phyloP scores from a whole-genome alignment of 225 moss, liverwort and hornwort genomes.

The Climacium dendroides region DNA sequence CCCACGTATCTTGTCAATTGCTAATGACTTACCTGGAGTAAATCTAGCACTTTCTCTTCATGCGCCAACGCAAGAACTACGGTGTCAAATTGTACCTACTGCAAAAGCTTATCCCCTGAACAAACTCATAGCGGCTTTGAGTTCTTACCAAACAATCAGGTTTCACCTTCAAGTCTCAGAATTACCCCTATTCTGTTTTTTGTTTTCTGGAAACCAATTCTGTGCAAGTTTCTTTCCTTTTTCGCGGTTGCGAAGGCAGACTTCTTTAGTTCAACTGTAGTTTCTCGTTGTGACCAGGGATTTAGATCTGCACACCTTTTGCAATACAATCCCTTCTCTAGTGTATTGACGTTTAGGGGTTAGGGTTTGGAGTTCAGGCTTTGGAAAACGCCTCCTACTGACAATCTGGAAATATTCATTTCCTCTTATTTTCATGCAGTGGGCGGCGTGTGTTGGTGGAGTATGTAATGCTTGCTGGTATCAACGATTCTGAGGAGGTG shows the following conservation, averaged over 20 bases:
- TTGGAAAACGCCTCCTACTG: neutral
- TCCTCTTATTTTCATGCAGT: slow-evolving; percentile 21
- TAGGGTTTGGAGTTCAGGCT: neutral
- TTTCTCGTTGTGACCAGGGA: neutral
- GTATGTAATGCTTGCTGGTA: slow-evolving; percentile 89
- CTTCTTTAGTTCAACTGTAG: neutral
- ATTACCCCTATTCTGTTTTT: neutral
- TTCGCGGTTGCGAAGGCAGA: neutral
- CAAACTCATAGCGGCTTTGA: slow-evolving; percentile 68
- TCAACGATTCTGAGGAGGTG: slow-evolving; percentile 79
- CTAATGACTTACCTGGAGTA: slow-evolving; percentile 79
- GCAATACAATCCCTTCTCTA: neutral
- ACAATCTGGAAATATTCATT: neutral
- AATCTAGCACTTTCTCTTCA: slow-evolving; percentile 97
- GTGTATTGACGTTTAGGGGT: neutral
- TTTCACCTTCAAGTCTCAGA: slow-evolving; percentile 2
- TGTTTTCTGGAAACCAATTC: neutral
- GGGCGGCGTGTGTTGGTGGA: slow-evolving; percentile 83
- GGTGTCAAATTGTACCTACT: slow-evolving; percentile 82
- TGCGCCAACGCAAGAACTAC: slow-evolving; percentile 84
- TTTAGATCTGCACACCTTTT: neutral
- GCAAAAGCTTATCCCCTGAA: slow-evolving; percentile 72
- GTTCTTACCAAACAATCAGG: slow-evolving; percentile 73
- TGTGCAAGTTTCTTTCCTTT: neutral
- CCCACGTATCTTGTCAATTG: slow-evolving; percentile 67